These are phyloP conservation scores for Yarrowia porcina DNA, from an alignment of 805 yeast species.

Conservation along the genomic window DNA sequence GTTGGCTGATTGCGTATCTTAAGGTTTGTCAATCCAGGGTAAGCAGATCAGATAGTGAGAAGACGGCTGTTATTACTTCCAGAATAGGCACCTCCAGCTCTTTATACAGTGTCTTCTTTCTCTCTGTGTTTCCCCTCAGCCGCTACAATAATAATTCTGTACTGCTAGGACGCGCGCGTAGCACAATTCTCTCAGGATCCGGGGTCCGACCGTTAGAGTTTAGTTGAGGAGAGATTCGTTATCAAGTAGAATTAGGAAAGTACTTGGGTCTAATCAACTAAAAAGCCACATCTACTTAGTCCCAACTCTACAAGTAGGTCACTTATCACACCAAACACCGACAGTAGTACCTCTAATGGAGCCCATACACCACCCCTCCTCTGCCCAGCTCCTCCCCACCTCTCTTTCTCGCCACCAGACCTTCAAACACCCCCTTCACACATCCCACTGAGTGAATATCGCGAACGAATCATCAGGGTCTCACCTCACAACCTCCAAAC, in stretches of 20 bases:
- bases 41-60: too few species aligned
- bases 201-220: constrained; percentile 4
- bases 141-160: too few species aligned
- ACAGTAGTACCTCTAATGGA: too few species aligned
- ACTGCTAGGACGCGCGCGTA: neutral
- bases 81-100: too few species aligned
- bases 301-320: neutral
- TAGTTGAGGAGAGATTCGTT: neutral
- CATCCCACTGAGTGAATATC: neutral
- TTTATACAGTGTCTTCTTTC: too few species aligned
- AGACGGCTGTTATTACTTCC: too few species aligned
- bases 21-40: constrained; percentile 7
- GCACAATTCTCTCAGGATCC: neutral
- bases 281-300: neutral
- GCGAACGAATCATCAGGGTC: neutral
- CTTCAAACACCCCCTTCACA: neutral
- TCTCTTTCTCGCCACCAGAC: neutral
- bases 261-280: neutral
- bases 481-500: neutral
- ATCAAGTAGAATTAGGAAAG: too few species aligned
- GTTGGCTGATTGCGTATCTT: constrained; percentile 13
- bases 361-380: too few species aligned
- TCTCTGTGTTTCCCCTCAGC: too few species aligned
- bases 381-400: neutral
- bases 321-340: neutral